phyloP scores from a whole-genome alignment of 2,329 filamentous ascomycete species.

The Tolypocladium tundrense region DNA sequence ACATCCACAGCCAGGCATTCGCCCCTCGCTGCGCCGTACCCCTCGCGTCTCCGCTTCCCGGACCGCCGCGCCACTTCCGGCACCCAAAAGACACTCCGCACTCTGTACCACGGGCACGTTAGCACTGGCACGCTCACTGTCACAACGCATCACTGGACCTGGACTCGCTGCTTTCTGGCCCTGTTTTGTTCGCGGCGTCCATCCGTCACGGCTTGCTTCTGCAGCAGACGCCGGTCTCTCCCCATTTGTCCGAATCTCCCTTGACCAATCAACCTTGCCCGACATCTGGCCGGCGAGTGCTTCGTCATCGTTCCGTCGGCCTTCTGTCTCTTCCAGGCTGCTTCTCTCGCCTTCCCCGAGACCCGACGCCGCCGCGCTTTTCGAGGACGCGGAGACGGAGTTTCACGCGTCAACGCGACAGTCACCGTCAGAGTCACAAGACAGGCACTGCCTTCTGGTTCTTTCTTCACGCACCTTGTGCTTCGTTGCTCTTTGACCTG shows the following conservation, averaged over 20 bases:
- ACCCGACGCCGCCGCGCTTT: conserved; percentile 3
- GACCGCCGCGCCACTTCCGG: conserved; percentile 10
- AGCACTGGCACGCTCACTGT: neutral
- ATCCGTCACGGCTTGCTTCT: neutral
- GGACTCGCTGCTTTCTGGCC: neutral
- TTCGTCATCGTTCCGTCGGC: neutral
- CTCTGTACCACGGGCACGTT: neutral
- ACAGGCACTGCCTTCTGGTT: neutral
- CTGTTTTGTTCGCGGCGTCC: neutral
- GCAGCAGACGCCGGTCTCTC: neutral
- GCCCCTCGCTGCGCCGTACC: neutral
- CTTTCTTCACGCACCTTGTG: neutral
- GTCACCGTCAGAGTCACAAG: neutral
- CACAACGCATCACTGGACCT: neutral
- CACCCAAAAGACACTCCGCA: neutral
- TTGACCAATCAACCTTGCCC: neutral
- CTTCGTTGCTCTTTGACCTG: neutral
- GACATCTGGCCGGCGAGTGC: neutral
- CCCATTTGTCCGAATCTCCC: neutral
- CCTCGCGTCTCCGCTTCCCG: conserved; percentile 4
- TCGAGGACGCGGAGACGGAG: neutral
- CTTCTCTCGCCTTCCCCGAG: conserved; percentile 11
- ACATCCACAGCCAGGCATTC: neutral
- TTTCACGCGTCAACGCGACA: neutral
- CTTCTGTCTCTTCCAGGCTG: neutral